Evolutionary conservation across 1,139 yeast genomes (phyloP), one percentile per base, ranked within the genome.

Genomic region (Candida sp.): DNA sequence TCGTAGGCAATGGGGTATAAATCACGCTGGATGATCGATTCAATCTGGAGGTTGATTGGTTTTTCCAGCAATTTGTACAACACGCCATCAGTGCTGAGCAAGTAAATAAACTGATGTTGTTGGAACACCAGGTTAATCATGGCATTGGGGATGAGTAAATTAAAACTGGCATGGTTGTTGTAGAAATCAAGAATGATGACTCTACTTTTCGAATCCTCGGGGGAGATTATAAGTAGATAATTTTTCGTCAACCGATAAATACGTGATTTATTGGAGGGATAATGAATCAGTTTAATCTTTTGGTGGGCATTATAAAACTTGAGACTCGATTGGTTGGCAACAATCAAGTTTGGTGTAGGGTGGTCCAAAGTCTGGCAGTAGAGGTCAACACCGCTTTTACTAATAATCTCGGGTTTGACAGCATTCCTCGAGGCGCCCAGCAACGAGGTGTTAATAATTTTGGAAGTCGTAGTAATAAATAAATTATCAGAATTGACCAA

Each of bases 11-110:
- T 73, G 19, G 82, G 76, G 52, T 77, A 93, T 23, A 89, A 66
- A 43, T 88, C 87, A 41, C 95, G 71, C 49, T 84, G 86, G 21
- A 84, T 70, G 4, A 90, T 74, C 11, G 84, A 75, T 35, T 84
- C 83, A n/a, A 93, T 68, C 54, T 88, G 88, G 43, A 83, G 82
- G 23, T 77, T 70, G 5, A 85, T 60, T 0, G 83, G 69, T 55
- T 84, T 85, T 58, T 88, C 96, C 40, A 76, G 81, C 23, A 90
- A 63, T 48, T 75, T 77, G 56, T 85, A 83, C 5, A 93, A 65
- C 5, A 86, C 64, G 0, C 97, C 97, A 59, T 90, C 96, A 2
- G 84, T 69, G 2, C 90, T 80, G 12, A 91, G 63, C 12, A 88
- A 65, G 52, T 73, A 82, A 8, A 87, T 56, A 43, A 78, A 81